Conservation (phyloP, 169 alveolate genomes). For the Neospora caninum region DNA sequence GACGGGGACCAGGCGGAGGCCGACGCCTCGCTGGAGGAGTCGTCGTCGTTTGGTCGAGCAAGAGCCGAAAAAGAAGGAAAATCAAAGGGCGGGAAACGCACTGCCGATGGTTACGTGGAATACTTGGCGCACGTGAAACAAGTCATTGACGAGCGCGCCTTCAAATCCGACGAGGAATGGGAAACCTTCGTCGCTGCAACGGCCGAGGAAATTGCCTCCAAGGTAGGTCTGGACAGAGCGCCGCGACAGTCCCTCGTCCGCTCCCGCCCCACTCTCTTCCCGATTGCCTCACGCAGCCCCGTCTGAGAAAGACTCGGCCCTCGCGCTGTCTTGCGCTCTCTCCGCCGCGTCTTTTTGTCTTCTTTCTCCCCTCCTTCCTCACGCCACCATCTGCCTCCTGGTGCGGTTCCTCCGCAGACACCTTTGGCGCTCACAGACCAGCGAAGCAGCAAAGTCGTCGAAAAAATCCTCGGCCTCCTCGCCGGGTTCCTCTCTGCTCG, state of each 20-base stretch:
- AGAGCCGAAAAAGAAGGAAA: neutral
- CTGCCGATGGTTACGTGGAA: neutral
- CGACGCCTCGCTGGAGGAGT: neutral
- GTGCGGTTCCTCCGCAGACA: neutral
- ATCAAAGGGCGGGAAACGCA: neutral
- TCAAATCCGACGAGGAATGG: constrained; percentile 4
- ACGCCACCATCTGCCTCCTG: too few relatives aligned
- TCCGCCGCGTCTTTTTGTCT: too few relatives aligned
- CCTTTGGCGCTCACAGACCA: constrained; percentile 43
- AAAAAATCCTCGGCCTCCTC: constrained; percentile 29
- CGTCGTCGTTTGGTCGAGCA: too few relatives aligned
- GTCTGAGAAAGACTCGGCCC: too few relatives aligned
- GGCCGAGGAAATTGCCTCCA: constrained; percentile 35
- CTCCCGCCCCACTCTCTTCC: too few relatives aligned
- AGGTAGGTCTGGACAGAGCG: neutral
- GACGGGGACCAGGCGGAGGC: neutral
- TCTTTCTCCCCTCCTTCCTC: too few relatives aligned
- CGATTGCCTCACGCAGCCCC: too few relatives aligned
- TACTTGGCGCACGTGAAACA: constrained; percentile 9
- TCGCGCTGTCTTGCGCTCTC: too few relatives aligned
- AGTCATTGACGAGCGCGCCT: neutral
- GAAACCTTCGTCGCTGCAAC: constrained; percentile 54
- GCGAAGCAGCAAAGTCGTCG: constrained; percentile 47
- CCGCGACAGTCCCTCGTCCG: too few relatives aligned
- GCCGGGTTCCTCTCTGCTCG: neutral